Base-by-base conservation (phyloP, 495 filamentous ascomycete genomes). In the Entonaema liquescens region DNA sequence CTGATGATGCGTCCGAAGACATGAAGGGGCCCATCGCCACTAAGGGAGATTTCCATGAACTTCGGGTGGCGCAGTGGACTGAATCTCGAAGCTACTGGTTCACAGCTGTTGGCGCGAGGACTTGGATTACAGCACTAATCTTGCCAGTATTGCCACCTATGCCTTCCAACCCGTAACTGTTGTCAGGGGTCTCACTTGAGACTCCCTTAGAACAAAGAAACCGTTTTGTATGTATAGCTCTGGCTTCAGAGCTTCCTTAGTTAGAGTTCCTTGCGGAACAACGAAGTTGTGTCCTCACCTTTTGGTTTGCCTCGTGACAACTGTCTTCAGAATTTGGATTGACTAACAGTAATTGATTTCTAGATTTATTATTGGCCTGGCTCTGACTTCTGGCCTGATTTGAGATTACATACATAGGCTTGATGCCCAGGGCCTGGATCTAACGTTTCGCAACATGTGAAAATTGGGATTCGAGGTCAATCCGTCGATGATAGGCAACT, bases 391-490 rank as follows among this genome's bases (percentile, higher is more conserved):
- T 3, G 42, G 42, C 2, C 9, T 47, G 9, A 47, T 47, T 47
- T 17, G 42, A 23, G 42, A 47, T 0, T 47, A 47, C 21, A 47
- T 47, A 2, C 11, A 23, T 19, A 47, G 42, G 5, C 42, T 47
- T 1, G 23, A 47, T 5, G 23, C 7, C 5, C 2, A 47, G 42
- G 42, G 42, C 17, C 21, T 47, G 42, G 21, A 13, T 47, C 12
- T 54, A 15, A 29, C 50, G 0, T 31, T 54, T 28, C 23, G 9
- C 13, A 12, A 31, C 3, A 54, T 54, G n/a, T 54, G 50, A 25
- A 15, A n/a, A 12, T 28, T 54, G 26, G 50, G 50, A 28, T 54
- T 54, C 50, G n/a, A 54, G 13, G 26, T 31, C 50, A 54, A 54
- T 31, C n/a, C 50, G 29, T 28, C 50, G n/a, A 28, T 54, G 28